Conservation (phyloP, 352 stramenopile species). For the Stramenopiles sp. region DNA sequence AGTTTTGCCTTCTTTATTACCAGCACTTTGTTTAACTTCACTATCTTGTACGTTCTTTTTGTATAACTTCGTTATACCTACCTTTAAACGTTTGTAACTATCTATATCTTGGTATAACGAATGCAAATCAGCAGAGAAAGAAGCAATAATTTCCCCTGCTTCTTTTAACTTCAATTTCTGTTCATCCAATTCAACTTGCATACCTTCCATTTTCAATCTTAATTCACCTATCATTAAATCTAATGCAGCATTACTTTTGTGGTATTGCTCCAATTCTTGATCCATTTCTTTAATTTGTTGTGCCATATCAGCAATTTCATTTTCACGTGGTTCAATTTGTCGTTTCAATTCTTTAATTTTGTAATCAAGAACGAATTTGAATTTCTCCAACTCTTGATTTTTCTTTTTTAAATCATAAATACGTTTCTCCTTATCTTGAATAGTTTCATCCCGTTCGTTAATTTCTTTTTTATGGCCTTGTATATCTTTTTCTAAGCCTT, state of each 20-base stretch:
- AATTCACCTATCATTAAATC: slow-evolving; percentile 78
- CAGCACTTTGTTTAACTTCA: slow-evolving; percentile 11
- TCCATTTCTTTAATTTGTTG: slow-evolving; percentile 85
- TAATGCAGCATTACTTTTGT: slow-evolving; percentile 72
- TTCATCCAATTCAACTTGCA: slow-evolving; percentile 48
- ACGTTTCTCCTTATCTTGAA: slow-evolving; percentile 76
- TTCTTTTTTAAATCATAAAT: slow-evolving; percentile 86
- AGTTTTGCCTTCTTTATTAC: slow-evolving; percentile 10
- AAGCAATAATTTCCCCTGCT: slow-evolving; percentile 38
- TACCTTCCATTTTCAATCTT: slow-evolving; percentile 61
- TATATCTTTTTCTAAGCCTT: slow-evolving; percentile 64
- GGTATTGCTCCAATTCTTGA: slow-evolving; percentile 73
- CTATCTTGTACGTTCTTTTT: slow-evolving; percentile 22
- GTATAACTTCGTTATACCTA: slow-evolving; percentile 39
- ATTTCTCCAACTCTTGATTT: slow-evolving; percentile 84
- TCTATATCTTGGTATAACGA: slow-evolving; percentile 45
- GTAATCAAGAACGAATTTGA: slow-evolving; percentile 89
- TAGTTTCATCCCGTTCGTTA: slow-evolving; percentile 72
- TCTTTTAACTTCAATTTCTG: slow-evolving; percentile 37
- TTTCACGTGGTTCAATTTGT: slow-evolving; percentile 76
- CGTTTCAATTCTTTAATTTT: slow-evolving; percentile 86
- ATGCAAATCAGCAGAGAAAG: slow-evolving; percentile 62
- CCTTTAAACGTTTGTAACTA: slow-evolving; percentile 45
- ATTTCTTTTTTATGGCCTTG: slow-evolving; percentile 81
- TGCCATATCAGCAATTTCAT: slow-evolving; percentile 77